Percentiles rank a stretch among this genome's conserved stretches.
phyloP scores from a whole-genome alignment of 1,284 basidiomycete species.

The Apiotrichum laibachii region DNA sequence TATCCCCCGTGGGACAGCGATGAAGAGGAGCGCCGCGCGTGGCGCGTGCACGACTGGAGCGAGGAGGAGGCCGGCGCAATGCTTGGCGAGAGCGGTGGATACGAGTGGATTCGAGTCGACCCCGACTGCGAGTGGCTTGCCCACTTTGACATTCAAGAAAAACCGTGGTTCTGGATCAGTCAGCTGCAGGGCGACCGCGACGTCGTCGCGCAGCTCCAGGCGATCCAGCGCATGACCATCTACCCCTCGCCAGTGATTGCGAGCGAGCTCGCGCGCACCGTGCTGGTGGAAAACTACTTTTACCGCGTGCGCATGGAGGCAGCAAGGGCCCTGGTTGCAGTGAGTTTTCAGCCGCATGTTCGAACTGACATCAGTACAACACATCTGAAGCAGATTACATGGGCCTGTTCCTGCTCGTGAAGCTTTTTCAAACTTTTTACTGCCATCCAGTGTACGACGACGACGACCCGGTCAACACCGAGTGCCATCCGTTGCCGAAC shows the following conservation, averaged over 20 bases:
- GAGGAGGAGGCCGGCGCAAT: slow-evolving; percentile 92
- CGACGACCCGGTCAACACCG: slow-evolving; percentile 75
- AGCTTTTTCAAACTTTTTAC: slow-evolving; percentile 82
- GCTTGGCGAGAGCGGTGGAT: slow-evolving; percentile 69
- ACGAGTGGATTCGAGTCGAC: slow-evolving; percentile 99
- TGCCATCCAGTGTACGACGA: slow-evolving; percentile 84
- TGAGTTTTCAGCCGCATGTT: slow-evolving; percentile 53
- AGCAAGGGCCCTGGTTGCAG: slow-evolving; percentile 75
- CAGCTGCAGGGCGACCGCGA: slow-evolving; percentile 95
- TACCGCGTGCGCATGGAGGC: slow-evolving; percentile 97
- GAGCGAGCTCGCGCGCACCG: slow-evolving; percentile 84
- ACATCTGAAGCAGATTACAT: slow-evolving; percentile 53
- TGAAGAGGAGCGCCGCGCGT: slow-evolving; percentile 86
- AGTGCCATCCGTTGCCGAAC: slow-evolving; percentile 86
- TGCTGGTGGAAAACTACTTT: slow-evolving; percentile 93
- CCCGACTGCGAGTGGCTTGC: slow-evolving; percentile 99
- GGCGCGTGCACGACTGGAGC: slow-evolving; percentile 97
- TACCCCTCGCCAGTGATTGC: slow-evolving; percentile 86
- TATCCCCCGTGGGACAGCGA: slow-evolving; percentile 86
- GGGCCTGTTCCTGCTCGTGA: slow-evolving; percentile 93
- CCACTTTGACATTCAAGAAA: slow-evolving; percentile 85
- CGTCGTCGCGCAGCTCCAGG: slow-evolving; percentile 96
- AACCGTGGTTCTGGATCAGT: slow-evolving; percentile 98
- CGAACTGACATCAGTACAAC: slow-evolving; percentile 33
- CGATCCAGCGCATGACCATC: slow-evolving; percentile 74